Base-by-base conservation (phyloP, 441 rosid species). In the Adansonia madagascariensis region DNA sequence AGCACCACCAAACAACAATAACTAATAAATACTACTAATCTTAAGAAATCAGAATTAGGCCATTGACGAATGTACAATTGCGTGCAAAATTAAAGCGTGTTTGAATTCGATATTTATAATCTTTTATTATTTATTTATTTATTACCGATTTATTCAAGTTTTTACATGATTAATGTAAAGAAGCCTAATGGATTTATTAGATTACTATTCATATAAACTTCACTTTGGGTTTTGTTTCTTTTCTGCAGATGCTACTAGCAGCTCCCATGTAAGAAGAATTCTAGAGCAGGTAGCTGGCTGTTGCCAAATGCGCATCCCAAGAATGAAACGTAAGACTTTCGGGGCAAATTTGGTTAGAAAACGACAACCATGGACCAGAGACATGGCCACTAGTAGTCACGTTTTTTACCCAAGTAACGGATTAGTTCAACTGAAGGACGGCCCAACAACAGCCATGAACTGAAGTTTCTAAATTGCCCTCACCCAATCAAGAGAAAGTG, bases 341-440 rank as follows among this genome's bases (percentile, higher is more conserved):
- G 3, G 57, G 52, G 57, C 39, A 69, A 69, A 8, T 2, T 69
- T 49, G 52, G 64, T 64, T 66, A 64, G 46, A n/a, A 75, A 53
- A 65, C 22, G 64, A 65, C 53, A 52, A 35, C 52, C 14, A 17
- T 20, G 31, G 60, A 75, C 0, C 0, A 6, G 8, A 50, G 47
- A 4, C 39, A 35, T 11, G 10, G 4, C 65, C 44, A 31, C 35
- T 31, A 18, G 1, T 11, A 6, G 7, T 64, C 44, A 35, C 43
- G 3, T 9, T 24, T 61, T 61, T 41, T n/a, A 41, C 74, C 0
- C 1, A 12, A 31, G 24, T 68, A 22, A 15, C 17, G 41, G 67
- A 47, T 78, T 52, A 55, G 80, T 73, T 76, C 47, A 66, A 59
- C 77, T 11, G 20, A 75, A 61, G 4, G 4, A 12, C 55, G 4